Evolutionary conservation across 164 flowering plant species (phyloP).

Genomic region (Paratinospora sagittata): DNA sequence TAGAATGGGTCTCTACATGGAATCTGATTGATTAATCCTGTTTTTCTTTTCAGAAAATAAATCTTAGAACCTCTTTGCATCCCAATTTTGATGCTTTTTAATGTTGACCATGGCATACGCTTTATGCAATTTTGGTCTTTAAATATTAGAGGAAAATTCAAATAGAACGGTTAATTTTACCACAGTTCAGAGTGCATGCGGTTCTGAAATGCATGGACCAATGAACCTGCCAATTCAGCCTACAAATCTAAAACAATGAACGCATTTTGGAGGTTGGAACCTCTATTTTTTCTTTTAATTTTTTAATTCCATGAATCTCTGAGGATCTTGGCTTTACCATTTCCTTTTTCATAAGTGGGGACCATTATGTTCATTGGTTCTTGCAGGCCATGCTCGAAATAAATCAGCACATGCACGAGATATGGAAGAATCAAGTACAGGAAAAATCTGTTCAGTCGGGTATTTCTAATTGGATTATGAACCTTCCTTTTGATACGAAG

Average conservation of each 20-base stretch:
- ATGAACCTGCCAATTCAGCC: too few relatives aligned
- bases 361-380: neutral
- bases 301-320: neutral
- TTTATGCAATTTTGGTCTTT: too few relatives aligned
- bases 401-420: conserved; percentile 78
- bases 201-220: too few relatives aligned
- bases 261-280: too few relatives aligned
- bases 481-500: conserved; percentile 79
- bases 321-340: neutral
- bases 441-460: conserved; percentile 57
- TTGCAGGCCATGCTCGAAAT: conserved; percentile 93
- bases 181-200: too few relatives aligned
- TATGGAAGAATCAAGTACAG: conserved; percentile 76
- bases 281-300: neutral
- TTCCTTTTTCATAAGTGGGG: neutral
- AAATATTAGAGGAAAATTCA: too few relatives aligned
- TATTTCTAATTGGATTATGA: conserved; percentile 73
- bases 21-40: neutral
- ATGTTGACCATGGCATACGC: too few relatives aligned
- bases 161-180: too few relatives aligned
- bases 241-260: too few relatives aligned
- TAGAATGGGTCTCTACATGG: neutral
- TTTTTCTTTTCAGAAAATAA: neutral
- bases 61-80: neutral
- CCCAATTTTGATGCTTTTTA: neutral